Evolutionary conservation across 306 rosid species (phyloP).

Genomic region (Notholithocarpus densiflorus): DNA sequence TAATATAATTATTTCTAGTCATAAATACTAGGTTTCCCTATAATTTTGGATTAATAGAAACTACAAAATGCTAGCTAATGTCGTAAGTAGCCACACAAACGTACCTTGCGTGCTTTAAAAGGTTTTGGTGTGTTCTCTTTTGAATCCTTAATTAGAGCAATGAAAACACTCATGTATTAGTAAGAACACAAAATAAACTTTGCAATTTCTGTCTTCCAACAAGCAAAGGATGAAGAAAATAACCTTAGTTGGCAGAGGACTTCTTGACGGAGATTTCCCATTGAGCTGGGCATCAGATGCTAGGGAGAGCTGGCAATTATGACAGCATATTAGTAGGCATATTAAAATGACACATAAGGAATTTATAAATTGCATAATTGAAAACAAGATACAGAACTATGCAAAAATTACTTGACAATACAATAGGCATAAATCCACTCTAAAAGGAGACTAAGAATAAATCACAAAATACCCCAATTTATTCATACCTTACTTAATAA

Average conservation of each 20-base stretch:
- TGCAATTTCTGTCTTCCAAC: neutral
- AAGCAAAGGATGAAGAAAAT: slow-evolving; percentile 22
- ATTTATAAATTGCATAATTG: neutral
- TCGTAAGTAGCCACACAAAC: neutral
- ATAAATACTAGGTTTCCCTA: neutral
- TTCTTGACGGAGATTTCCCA: slow-evolving; percentile 30
- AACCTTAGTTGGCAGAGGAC: slow-evolving; percentile 43
- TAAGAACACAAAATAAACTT: neutral
- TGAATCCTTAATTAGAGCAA: slow-evolving; percentile 38
- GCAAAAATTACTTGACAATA: neutral
- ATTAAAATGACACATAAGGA: neutral
- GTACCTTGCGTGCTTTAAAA: slow-evolving; percentile 41
- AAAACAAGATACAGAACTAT: neutral
- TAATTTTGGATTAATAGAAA: neutral
- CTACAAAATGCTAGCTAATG: neutral
- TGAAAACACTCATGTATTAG: slow-evolving; percentile 22
- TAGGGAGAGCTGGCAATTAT: slow-evolving; percentile 53
- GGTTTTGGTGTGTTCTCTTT: slow-evolving; percentile 47
- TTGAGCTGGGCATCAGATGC: slow-evolving; percentile 42
- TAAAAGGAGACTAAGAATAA: neutral
- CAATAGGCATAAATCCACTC: neutral
- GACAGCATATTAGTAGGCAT: neutral
- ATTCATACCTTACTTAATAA: slow-evolving; percentile 59
- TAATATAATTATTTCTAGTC: neutral
- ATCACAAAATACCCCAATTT: neutral